Conservation (phyloP, 768 basidiomycete species). For the Paxillus involutus region DNA sequence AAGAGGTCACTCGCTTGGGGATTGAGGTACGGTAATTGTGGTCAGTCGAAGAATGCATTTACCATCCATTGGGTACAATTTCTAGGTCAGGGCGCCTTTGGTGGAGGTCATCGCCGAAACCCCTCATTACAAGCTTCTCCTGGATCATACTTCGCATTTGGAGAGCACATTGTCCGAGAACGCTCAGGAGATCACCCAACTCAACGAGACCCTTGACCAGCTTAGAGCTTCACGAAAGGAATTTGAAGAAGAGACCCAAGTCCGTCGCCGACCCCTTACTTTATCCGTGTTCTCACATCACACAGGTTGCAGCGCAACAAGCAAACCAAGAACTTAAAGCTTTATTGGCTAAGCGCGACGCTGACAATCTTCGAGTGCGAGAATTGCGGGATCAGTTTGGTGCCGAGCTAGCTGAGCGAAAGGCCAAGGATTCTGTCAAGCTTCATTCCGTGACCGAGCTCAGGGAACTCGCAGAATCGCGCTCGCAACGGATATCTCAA, state of each 20-base stretch:
- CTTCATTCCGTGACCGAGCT: conserved; percentile 61
- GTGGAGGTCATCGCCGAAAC: conserved; percentile 48
- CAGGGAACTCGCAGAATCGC: conserved; percentile 62
- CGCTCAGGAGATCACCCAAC: conserved; percentile 36
- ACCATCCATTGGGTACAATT: neutral
- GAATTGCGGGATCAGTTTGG: conserved; percentile 67
- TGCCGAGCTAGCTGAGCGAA: conserved; percentile 69
- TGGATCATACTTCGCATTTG: conserved; percentile 51
- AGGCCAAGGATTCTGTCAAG: conserved; percentile 60
- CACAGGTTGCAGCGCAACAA: conserved; percentile 44
- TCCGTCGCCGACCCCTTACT: conserved; percentile 29
- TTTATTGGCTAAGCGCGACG: conserved; percentile 61
- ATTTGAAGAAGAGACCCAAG: conserved; percentile 45
- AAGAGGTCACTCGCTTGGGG: conserved; percentile 44
- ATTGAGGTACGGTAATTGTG: conserved; percentile 39
- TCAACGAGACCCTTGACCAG: conserved; percentile 45
- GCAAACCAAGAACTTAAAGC: conserved; percentile 62
- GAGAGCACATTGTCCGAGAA: conserved; percentile 42
- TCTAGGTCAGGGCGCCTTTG: conserved; percentile 42
- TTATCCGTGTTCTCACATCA: conserved; percentile 12
- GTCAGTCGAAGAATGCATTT: neutral
- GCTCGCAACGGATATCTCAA: conserved; percentile 70
- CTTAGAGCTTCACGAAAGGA: conserved; percentile 42
- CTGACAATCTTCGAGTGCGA: conserved; percentile 66
- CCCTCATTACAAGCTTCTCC: conserved; percentile 53